Evolutionary conservation across 2,329 filamentous ascomycete genomes (phyloP).

Genomic region (Epichloe festucae): DNA sequence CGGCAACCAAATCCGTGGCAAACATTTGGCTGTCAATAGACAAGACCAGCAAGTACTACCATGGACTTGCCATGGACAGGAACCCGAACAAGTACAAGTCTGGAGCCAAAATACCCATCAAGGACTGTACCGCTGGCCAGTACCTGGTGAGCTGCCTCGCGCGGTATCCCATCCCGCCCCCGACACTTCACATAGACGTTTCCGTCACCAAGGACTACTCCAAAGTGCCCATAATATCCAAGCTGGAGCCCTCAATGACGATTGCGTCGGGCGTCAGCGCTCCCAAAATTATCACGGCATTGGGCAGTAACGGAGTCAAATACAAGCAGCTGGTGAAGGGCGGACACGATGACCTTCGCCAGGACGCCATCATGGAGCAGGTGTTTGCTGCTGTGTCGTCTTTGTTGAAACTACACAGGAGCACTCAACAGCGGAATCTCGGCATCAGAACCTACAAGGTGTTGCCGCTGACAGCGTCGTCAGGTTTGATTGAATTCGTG

Average conservation of each 20-base stretch:
- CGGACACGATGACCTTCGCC: slow-evolving; percentile 87
- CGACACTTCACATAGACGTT: slow-evolving; percentile 75
- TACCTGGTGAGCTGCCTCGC: slow-evolving; percentile 50
- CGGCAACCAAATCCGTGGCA: slow-evolving; percentile 35
- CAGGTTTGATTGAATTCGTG: slow-evolving; percentile 95
- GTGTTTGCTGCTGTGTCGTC: slow-evolving; percentile 94
- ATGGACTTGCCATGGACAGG: slow-evolving; percentile 50
- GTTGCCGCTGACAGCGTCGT: slow-evolving; percentile 68
- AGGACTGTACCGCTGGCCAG: slow-evolving; percentile 49
- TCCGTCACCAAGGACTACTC: slow-evolving; percentile 63
- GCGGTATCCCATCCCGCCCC: slow-evolving; percentile 65
- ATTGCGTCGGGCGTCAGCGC: slow-evolving; percentile 86
- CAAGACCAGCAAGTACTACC: slow-evolving; percentile 56
- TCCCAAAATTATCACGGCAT: slow-evolving; percentile 80
- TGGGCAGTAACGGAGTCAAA: slow-evolving; percentile 61
- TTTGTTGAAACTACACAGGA: slow-evolving; percentile 71
- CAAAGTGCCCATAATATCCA: slow-evolving; percentile 58
- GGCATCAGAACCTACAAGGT: slow-evolving; percentile 97
- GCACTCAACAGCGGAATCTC: slow-evolving; percentile 76
- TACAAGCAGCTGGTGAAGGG: slow-evolving; percentile 94
- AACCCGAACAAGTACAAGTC: slow-evolving; percentile 54
- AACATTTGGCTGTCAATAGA: slow-evolving; percentile 59
- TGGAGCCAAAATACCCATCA: slow-evolving; percentile 50
- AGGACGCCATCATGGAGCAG: slow-evolving; percentile 98
- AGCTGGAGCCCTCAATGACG: slow-evolving; percentile 61